A percentile compares a stretch with the other conserved stretches of the same genome.
Evolutionary conservation across 805 yeast genomes (phyloP).

Genomic region (Saccharomyces paradoxus): DNA sequence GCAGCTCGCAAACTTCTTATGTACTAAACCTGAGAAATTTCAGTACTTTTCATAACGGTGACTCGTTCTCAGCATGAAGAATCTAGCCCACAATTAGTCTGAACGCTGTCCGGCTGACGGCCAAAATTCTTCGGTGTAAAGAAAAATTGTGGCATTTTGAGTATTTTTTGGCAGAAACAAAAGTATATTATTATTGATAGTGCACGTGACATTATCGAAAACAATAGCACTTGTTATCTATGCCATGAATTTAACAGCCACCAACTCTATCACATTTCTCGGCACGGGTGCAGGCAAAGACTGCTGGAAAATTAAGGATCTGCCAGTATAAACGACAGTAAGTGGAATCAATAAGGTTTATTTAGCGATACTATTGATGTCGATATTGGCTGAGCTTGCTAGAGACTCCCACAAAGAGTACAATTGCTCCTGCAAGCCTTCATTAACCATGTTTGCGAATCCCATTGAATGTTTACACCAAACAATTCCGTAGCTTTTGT

Average conservation of each 20-base stretch:
- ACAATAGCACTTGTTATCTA: neutral
- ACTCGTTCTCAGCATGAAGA: neutral
- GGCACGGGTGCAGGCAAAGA: neutral
- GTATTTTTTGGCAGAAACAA: neutral
- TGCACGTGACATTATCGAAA: neutral
- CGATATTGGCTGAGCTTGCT: slow-evolving; percentile 9
- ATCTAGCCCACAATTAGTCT: neutral
- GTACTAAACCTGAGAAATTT: neutral
- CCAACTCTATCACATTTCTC: neutral
- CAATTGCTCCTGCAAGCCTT: slow-evolving; percentile 20
- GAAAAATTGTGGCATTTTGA: neutral
- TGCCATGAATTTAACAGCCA: neutral
- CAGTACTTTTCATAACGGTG: neutral
- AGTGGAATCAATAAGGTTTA: no score
- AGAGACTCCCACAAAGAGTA: slow-evolving; percentile 26
- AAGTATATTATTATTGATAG: neutral
- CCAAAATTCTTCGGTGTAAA: neutral
- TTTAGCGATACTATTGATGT: neutral
- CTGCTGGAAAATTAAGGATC: neutral
- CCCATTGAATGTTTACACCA: slow-evolving; percentile 28
- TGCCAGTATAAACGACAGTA: neutral
- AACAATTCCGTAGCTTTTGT: slow-evolving; percentile 13
- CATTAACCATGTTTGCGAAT: slow-evolving; percentile 23
- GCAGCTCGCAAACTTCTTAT: neutral
- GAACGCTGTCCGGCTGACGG: neutral